These are phyloP conservation scores for Colletotrichum lindemuthianum DNA, from an alignment of 2,329 filamentous ascomycete species.

Conservation along the genomic window DNA sequence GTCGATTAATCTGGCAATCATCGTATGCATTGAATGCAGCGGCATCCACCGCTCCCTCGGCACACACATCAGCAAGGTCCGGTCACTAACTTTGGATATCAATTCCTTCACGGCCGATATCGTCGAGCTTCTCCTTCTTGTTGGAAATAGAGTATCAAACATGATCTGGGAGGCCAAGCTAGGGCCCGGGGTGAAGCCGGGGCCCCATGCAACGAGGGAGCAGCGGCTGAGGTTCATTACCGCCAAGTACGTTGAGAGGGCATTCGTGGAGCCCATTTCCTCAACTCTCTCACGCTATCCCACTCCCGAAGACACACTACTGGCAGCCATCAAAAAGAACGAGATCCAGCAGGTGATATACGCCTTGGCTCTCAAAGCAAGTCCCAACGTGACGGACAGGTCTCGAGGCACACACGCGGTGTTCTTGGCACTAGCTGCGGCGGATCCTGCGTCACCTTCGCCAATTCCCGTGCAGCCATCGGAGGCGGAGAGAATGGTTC, in stretches of 20 bases:
- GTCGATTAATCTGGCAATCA: constrained; percentile 95
- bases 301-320: constrained; percentile 85
- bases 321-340: constrained; percentile 95
- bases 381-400: constrained; percentile 86
- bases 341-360: constrained; percentile 95
- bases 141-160: constrained; percentile 95
- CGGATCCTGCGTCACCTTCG: constrained; percentile 85
- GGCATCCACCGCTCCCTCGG: constrained; percentile 96
- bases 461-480: constrained; percentile 53
- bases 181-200: constrained; percentile 78
- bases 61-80: constrained; percentile 97
- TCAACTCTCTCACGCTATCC: constrained; percentile 78
- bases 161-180: constrained; percentile 94
- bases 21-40: constrained; percentile 97
- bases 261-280: constrained; percentile 83
- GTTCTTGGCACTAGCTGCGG: constrained; percentile 90
- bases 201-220: constrained; percentile 82
- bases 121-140: constrained; percentile 88
- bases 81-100: constrained; percentile 93
- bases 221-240: constrained; percentile 96
- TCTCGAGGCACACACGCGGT: constrained; percentile 89
- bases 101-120: constrained; percentile 97
- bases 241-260: constrained; percentile 88
- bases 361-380: constrained; percentile 85
- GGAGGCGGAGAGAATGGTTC: constrained; percentile 62